Percentiles rank a stretch among this genome's conserved stretches.
Evolutionary conservation across 768 basidiomycete species (phyloP).

Genomic region (Suillus tomentosus): DNA sequence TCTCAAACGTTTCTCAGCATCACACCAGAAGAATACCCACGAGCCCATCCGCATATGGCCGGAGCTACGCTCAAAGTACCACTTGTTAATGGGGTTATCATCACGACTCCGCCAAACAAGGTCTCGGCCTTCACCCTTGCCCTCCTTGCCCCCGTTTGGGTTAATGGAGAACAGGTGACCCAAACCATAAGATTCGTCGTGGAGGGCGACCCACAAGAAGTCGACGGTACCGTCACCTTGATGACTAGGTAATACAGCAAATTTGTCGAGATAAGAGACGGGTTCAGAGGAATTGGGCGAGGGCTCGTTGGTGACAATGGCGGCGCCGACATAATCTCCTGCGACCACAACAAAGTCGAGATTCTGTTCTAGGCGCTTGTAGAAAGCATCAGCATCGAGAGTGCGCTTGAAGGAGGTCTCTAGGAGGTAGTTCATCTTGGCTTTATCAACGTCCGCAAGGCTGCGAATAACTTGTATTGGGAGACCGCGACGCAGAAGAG

Average conservation of each 20-base stretch:
- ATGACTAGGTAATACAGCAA: conserved; percentile 90
- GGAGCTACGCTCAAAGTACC: conserved; percentile 96
- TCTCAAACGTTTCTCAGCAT: conserved; percentile 85
- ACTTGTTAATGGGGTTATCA: conserved; percentile 97
- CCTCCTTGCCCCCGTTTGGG: conserved; percentile 90
- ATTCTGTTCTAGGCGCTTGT: conserved; percentile 67
- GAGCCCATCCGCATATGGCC: conserved; percentile 84
- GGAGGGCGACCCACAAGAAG: conserved; percentile 97
- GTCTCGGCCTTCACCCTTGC: conserved; percentile 87
- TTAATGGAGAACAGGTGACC: conserved; percentile 94
- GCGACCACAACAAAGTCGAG: conserved; percentile 94
- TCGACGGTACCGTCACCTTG: conserved; percentile 99
- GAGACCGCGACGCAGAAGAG: conserved; percentile 85
- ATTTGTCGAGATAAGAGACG: conserved; percentile 96
- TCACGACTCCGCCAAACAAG: conserved; percentile 94
- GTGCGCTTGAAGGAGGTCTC: conserved; percentile 83
- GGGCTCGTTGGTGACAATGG: conserved; percentile 79
- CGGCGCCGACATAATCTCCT: conserved; percentile 94
- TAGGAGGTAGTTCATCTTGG: conserved; percentile 76
- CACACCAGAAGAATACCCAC: conserved; percentile 99
- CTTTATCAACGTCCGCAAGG: conserved; percentile 66
- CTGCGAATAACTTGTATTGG: conserved; percentile 83
- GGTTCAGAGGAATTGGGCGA: conserved; percentile 40
- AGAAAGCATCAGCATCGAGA: conserved; percentile 77
- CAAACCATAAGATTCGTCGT: conserved; percentile 97